These are phyloP conservation scores for Candida sojae DNA, from an alignment of 1,139 yeast species.

Conservation along the genomic window DNA sequence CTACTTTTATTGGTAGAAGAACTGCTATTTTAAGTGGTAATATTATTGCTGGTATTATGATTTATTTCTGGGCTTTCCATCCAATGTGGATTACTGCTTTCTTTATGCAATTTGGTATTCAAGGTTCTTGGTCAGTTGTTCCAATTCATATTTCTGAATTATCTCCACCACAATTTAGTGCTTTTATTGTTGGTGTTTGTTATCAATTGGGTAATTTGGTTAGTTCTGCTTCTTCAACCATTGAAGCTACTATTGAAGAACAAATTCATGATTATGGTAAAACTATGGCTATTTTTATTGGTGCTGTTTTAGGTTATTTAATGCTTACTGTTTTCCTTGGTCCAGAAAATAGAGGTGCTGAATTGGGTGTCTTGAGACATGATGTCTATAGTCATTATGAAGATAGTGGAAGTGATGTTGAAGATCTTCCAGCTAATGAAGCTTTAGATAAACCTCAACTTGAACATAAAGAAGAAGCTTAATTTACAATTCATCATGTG, in stretches of 20 bases:
- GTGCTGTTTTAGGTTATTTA: slow-evolving; percentile 69
- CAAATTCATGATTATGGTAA: slow-evolving; percentile 31
- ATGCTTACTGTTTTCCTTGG: slow-evolving; percentile 63
- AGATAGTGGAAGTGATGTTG: slow-evolving; percentile 9
- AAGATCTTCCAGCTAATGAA: slow-evolving; percentile 1
- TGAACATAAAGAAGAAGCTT: slow-evolving; percentile 9
- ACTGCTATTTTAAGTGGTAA: slow-evolving; percentile 52
- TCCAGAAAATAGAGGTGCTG: slow-evolving; percentile 64
- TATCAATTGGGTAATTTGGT: slow-evolving; percentile 86
- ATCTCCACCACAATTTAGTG: slow-evolving; percentile 73
- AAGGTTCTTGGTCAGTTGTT: slow-evolving; percentile 87
- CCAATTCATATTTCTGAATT: slow-evolving; percentile 79
- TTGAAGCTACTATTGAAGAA: slow-evolving; percentile 60
- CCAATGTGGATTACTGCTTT: slow-evolving; percentile 69
- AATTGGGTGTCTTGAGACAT: slow-evolving; percentile 27
- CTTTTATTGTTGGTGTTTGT: slow-evolving; percentile 72
- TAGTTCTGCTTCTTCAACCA: slow-evolving; percentile 81
- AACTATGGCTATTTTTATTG: slow-evolving; percentile 84
- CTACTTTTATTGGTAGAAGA: slow-evolving; percentile 40
- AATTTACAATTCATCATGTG: background rate
- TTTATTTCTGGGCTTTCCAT: slow-evolving; percentile 73
- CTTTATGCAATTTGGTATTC: slow-evolving; percentile 78
- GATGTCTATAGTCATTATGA: slow-evolving; percentile 14
- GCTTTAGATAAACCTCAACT: slow-evolving; percentile 11
- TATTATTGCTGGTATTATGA: slow-evolving; percentile 63